phyloP scores from a whole-genome alignment of 805 yeast species.

The Cyberlindnera veronae region DNA sequence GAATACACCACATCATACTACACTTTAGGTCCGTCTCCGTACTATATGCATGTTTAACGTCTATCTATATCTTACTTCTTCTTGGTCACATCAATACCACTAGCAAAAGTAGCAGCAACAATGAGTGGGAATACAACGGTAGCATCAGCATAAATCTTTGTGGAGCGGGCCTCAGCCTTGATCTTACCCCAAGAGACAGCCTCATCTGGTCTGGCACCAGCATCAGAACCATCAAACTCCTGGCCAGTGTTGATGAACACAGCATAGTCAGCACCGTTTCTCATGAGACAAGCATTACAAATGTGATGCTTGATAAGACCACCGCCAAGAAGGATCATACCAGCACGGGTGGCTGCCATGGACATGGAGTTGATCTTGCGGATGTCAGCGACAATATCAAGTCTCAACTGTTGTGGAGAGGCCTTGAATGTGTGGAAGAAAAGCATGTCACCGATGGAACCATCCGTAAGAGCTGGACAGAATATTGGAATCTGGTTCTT shows the following conservation, averaged over 20 bases:
- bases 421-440: constrained; percentile 97
- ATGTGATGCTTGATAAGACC: constrained; percentile 96
- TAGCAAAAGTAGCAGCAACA: constrained; percentile 96
- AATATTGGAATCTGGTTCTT: constrained; percentile 93
- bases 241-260: constrained; percentile 97
- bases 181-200: constrained; percentile 99
- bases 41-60: not conserved
- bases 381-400: constrained; percentile 93
- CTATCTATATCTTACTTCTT: not conserved
- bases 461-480: constrained; percentile 97
- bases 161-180: constrained; percentile 87
- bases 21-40: too few relatives aligned
- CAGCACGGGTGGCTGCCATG: constrained; percentile 91
- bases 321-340: constrained; percentile 95
- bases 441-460: constrained; percentile 97
- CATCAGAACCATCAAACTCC: constrained; percentile 98
- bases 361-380: constrained; percentile 88
- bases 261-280: constrained; percentile 98
- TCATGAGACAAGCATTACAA: constrained; percentile 96
- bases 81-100: constrained; percentile 32
- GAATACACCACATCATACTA: not conserved
- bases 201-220: constrained; percentile 99
- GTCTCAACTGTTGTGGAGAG: constrained; percentile 81
- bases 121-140: constrained; percentile 92
- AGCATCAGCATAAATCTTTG: constrained; percentile 93